Evolutionary conservation across 2,329 filamentous ascomycete species (phyloP).

Genomic region (Diaporthe vexans): DNA sequence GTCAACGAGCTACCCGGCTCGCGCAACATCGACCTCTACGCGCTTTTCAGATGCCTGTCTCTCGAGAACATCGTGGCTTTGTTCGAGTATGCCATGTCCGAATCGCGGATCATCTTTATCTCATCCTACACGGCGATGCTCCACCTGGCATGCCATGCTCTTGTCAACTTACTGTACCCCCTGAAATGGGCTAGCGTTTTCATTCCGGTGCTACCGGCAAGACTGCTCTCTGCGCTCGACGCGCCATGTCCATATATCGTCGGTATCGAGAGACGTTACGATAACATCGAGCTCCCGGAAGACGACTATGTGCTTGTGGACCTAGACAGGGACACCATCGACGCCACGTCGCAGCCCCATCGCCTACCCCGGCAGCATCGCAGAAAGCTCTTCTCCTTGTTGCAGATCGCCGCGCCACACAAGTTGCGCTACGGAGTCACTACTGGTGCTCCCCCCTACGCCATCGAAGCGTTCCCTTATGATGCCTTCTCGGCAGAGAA

Average conservation of each 20-base stretch:
- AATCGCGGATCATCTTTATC: slow-evolving; percentile 95
- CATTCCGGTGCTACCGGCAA: slow-evolving; percentile 90
- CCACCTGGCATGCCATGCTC: slow-evolving; percentile 90
- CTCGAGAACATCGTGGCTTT: slow-evolving; percentile 93
- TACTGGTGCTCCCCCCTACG: slow-evolving; percentile 91
- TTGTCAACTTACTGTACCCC: slow-evolving; percentile 88
- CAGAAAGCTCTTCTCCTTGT: slow-evolving; percentile 87
- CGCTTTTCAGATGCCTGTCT: slow-evolving; percentile 89
- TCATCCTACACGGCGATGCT: slow-evolving; percentile 98
- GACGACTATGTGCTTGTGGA: slow-evolving; percentile 97
- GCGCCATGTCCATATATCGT: slow-evolving; percentile 98
- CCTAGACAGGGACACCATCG: slow-evolving; percentile 90
- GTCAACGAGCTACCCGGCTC: slow-evolving; percentile 93
- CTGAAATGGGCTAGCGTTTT: slow-evolving; percentile 95
- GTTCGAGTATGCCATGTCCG: slow-evolving; percentile 92
- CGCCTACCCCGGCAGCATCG: slow-evolving; percentile 89
- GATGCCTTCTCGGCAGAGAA: slow-evolving; percentile 93
- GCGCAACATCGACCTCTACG: slow-evolving; percentile 91
- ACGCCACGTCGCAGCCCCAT: slow-evolving; percentile 83
- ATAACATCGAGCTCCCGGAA: slow-evolving; percentile 86
- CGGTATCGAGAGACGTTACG: slow-evolving; percentile 93
- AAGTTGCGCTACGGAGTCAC: slow-evolving; percentile 88
- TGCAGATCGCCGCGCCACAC: slow-evolving; percentile 92
- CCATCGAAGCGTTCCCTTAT: slow-evolving; percentile 91
- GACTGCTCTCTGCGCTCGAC: slow-evolving; percentile 90